Base-by-base conservation (phyloP, 371 early-diverging fungal genomes). In the Zopfochytrium polystomum region DNA sequence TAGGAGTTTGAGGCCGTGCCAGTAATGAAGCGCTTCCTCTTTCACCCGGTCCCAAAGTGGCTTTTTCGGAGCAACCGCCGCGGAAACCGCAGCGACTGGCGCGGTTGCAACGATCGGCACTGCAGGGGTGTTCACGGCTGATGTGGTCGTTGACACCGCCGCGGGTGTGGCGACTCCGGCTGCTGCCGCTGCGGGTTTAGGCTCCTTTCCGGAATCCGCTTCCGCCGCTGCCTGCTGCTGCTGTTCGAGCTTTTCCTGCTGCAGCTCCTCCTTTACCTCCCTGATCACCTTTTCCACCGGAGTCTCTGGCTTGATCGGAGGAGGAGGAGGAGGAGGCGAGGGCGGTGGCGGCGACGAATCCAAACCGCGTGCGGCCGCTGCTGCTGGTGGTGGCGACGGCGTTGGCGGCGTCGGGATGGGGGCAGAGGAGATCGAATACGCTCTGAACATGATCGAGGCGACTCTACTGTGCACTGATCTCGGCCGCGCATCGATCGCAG, bases 1-100 rank as follows among this genome's bases (percentile, higher is more conserved):
- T 27, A 98, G 77, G 22, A 96, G 82, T 75, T 94, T 91, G 23
- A 91, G 88, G 13, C 96, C 98, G 56, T 93, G 87, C 94, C 94
- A 95, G 77, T 93, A 92, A 77, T 98, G 98, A 33, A 84, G 68
- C 13, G 86, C 84, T 73, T 96, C 98, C 27, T 89, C 87, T 77
- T 96, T 96, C 63, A 95, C 82, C 47, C 88, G 79, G 44, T 58
- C 58, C 60, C 61, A 58, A 15, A 79, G 50, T 2, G 78, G 57
- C 55, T 76, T 75, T 53, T 80, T 80, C 5, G 63, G 56, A 13
- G 53, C 70, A 3, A 52, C n/a, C 25, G 53, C 25, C 15, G 56
- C 44, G 2, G 52, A 62, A 7, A 43, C 49, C 6, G 58, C 60
- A 6, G 64, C 45, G 26, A 47, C 33, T 20, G 50, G 30, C 13